phyloP scores from a whole-genome alignment of 331 rosid genomes.

The Arachis monticola region DNA sequence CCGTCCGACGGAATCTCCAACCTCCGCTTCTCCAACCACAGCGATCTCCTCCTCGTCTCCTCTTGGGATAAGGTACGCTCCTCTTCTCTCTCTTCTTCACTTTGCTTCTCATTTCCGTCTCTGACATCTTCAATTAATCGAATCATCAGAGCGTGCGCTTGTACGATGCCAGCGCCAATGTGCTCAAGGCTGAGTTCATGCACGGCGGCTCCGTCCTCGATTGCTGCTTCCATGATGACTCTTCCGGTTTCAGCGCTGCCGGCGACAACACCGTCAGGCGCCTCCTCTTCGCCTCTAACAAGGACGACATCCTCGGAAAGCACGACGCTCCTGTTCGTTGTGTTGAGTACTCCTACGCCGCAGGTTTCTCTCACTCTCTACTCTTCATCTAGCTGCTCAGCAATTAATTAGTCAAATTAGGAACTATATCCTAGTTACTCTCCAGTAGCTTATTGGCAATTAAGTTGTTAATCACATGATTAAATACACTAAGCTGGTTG shows the following conservation, averaged over 20 bases:
- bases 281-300: constrained; percentile 47
- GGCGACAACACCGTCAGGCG: constrained; percentile 83
- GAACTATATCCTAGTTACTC: no score
- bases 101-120: no score
- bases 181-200: constrained; percentile 80
- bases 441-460: background rate
- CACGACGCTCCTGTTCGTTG: constrained; percentile 64
- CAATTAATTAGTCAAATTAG: background rate
- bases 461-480: background rate
- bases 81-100: background rate
- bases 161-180: constrained; percentile 87
- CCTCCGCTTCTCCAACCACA: constrained; percentile 92
- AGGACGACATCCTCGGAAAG: constrained; percentile 56
- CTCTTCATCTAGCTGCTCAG: background rate
- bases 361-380: constrained; percentile 36
- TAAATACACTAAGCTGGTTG: background rate
- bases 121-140: background rate
- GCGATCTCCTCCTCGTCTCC: constrained; percentile 87
- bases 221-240: constrained; percentile 94
- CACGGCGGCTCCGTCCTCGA: constrained; percentile 88
- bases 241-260: constrained; percentile 85
- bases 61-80: constrained; percentile 90
- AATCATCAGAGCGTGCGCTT: constrained; percentile 65
- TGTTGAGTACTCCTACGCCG: constrained; percentile 58
- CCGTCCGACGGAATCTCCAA: constrained; percentile 94